Evolutionary conservation across 495 filamentous ascomycete species (phyloP).

Genomic region (Lepidopterella palustris): DNA sequence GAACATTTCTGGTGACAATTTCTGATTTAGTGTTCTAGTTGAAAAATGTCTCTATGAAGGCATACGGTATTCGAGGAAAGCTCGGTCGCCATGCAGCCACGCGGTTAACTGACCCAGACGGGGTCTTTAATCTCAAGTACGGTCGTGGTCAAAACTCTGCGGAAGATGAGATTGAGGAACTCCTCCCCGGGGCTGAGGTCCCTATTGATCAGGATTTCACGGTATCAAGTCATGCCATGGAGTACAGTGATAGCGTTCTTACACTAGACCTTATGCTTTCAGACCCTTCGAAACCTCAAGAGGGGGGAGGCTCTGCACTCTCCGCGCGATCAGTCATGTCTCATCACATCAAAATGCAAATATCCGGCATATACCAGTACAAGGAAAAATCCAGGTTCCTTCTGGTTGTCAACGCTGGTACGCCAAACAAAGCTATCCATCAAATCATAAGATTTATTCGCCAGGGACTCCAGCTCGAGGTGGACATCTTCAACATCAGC

Average conservation of each 20-base stretch:
- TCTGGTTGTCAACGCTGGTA: conserved; percentile 20
- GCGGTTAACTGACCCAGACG: conserved; percentile 6
- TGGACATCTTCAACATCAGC: conserved; percentile 15
- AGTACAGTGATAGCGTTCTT: conserved; percentile 18
- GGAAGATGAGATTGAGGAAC: conserved; percentile 11
- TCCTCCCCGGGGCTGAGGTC: conserved; percentile 7
- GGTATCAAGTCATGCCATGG: conserved; percentile 10
- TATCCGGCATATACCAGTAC: conserved; percentile 11
- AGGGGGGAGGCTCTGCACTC: not conserved
- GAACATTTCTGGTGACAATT: not conserved
- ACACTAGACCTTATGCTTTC: conserved; percentile 14
- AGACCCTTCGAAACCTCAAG: conserved; percentile 5
- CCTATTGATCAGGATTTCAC: conserved; percentile 19
- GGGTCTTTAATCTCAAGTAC: conserved; percentile 11
- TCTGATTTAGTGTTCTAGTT: conserved; percentile 1
- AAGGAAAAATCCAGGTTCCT: conserved; percentile 7
- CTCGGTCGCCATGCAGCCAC: conserved; percentile 8
- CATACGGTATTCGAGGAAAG: conserved; percentile 9
- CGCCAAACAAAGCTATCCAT: conserved; percentile 20
- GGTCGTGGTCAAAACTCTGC: conserved; percentile 2
- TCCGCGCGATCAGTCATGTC: conserved; percentile 11
- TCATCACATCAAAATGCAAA: conserved; percentile 15
- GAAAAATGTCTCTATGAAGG: conserved; percentile 15
- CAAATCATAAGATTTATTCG: conserved; percentile 18
- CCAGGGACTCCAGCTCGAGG: conserved; percentile 2